These are phyloP conservation scores for Sporothrix pseudoabietina DNA, from an alignment of 2,329 filamentous ascomycete species.

Conservation along the genomic window DNA sequence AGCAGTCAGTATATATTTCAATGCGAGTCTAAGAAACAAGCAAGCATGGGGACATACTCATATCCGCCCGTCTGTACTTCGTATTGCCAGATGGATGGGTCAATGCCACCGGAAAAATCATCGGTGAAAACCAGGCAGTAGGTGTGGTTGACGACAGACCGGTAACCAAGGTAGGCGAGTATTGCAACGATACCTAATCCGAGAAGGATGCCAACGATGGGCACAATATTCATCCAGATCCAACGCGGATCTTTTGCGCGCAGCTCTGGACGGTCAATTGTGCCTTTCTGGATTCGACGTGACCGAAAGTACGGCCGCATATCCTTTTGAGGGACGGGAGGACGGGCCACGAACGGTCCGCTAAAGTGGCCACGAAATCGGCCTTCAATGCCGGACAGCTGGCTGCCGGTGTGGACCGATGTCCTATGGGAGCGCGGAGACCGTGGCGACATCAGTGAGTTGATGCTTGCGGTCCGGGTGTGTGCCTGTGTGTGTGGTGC, in stretches of 20 bases:
- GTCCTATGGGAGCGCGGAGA: not conserved
- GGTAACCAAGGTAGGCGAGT: slow-evolving; percentile 10
- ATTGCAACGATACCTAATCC: slow-evolving; percentile 24
- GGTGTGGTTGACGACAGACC: slow-evolving; percentile 23
- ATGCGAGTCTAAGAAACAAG: not conserved
- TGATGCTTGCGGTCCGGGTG: not conserved
- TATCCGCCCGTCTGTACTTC: slow-evolving; percentile 30
- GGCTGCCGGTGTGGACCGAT: not conserved
- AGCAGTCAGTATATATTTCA: not conserved
- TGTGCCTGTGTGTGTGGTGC: not conserved
- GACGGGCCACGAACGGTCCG: not conserved
- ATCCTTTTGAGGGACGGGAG: not conserved
- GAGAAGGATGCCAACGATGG: slow-evolving; percentile 2
- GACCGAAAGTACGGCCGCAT: slow-evolving; percentile 30
- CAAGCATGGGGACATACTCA: slow-evolving; percentile 3
- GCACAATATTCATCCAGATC: slow-evolving; percentile 31
- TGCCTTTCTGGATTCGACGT: slow-evolving; percentile 29
- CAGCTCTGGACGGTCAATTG: slow-evolving; percentile 29
- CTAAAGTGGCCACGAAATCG: slow-evolving; percentile 1
- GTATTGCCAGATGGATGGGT: slow-evolving; percentile 32
- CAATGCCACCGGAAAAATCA: slow-evolving; percentile 32
- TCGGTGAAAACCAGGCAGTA: slow-evolving; percentile 32
- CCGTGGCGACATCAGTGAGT: not conserved
- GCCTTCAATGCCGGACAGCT: not conserved
- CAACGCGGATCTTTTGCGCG: slow-evolving; percentile 27